phyloP scores from a whole-genome alignment of 176 grass and related monocot species.

The Ensete ventricosum region DNA sequence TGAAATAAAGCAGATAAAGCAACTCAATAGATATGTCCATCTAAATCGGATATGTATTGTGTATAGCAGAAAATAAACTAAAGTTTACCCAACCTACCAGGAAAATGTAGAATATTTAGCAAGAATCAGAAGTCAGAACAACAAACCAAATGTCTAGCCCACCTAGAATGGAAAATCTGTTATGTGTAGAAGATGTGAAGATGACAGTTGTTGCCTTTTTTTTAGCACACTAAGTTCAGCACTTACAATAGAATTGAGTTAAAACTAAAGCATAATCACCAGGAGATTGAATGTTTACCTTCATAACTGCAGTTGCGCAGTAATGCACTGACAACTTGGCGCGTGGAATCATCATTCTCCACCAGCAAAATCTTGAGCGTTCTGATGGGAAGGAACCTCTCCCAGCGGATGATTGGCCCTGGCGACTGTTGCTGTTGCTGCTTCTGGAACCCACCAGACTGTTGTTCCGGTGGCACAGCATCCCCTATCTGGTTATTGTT shows the following conservation, averaged over 20 bases:
- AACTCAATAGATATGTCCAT: no score
- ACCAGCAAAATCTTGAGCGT: constrained; percentile 60
- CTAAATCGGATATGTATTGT: no score
- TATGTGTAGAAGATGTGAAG: no score
- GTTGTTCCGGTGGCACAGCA: neutral
- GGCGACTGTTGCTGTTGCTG: constrained; percentile 21
- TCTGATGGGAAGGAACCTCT: constrained; percentile 72
- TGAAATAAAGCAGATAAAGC: no score
- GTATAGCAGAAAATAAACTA: no score
- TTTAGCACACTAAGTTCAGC: no score
- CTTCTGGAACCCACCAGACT: constrained; percentile 28
- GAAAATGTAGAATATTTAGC: neutral
- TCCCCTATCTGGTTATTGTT: constrained; percentile 10
- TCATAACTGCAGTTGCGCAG: constrained; percentile 81
- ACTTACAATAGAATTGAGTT: neutral
- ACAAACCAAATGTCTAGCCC: no score
- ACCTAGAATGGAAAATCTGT: no score
- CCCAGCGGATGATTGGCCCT: constrained; percentile 39
- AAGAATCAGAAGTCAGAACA: neutral
- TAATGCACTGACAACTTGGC: constrained; percentile 70
- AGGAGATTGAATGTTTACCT: constrained; percentile 40
- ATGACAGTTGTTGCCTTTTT: no score
- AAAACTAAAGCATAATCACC: neutral
- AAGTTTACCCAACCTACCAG: no score
- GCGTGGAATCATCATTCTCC: constrained; percentile 80